Base-by-base conservation (phyloP, 768 basidiomycete genomes). In the Boletus bicolor region DNA sequence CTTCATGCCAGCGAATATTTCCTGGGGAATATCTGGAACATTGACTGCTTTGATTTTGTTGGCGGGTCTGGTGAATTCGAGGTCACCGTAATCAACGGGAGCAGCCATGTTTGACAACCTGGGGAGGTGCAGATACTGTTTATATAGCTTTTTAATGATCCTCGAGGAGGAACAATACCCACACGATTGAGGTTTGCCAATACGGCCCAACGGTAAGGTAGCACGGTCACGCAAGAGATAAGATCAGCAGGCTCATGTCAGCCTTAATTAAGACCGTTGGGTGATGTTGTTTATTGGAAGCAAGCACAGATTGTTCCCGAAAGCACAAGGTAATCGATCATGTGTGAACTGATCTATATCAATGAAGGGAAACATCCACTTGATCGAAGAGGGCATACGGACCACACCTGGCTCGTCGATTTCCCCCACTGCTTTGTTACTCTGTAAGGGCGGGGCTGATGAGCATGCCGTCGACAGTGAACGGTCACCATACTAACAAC, bases 21-120 rank as follows among this genome's bases (percentile, higher is more conserved):
- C 67, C 51, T 66, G 56, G 0, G 72, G 70, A 28, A 77, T 46
- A 32, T 65, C 56, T 5, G 65, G 65, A 21, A 73, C 67, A 49
- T 74, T 71, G 52, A 77, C 64, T 0, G 73, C 70, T 52, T 78
- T 77, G 58, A 77, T 74, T 43, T 73, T 72, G 35, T 67, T 60
- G 5, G 72, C 72, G 0, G 75, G 74, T 45, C 71, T 63, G n/a
- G 72, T 68, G 46, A 68, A 76, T 36, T 71, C 52, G 36, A 75
- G 68, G 43, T 69, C 59, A 15, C 64, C 60, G 51, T 72, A 73
- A 39, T 74, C 64, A 37, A 70, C 38, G 17, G 60, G 57, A 37
- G 32, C n/a, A 8, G 56, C 12, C 68, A 71, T 71, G 51, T 5
- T 48, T 19, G 44, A 46, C 14, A 34, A 54, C 14, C 34, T 47